These are phyloP conservation scores for Xerocomellus chrysenteron DNA, from an alignment of 768 basidiomycete species.

Conservation along the genomic window DNA sequence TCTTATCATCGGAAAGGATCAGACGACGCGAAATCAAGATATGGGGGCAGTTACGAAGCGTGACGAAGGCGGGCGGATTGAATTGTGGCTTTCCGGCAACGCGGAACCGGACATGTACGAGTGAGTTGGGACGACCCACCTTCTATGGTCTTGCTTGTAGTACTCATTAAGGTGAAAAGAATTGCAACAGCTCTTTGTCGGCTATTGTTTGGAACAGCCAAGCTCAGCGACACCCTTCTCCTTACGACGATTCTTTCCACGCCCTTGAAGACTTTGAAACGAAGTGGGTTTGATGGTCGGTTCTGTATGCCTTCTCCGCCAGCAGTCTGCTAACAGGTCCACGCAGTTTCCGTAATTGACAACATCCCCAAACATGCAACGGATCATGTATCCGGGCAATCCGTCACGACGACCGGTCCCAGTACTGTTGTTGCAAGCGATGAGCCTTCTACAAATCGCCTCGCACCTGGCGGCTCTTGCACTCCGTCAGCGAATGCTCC, in stretches of 20 bases:
- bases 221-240: constrained; percentile 67
- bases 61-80: constrained; percentile 51
- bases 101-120: constrained; percentile 84
- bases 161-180: constrained; percentile 36
- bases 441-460: background rate
- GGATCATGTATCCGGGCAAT: background rate
- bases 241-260: constrained; percentile 73
- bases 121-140: constrained; percentile 44
- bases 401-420: background rate
- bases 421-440: constrained; percentile 48
- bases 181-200: constrained; percentile 80
- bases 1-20: constrained; percentile 49
- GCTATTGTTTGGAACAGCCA: constrained; percentile 68
- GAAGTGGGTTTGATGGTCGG: background rate
- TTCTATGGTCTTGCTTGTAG: background rate
- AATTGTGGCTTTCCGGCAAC: constrained; percentile 70
- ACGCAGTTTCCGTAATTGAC: constrained; percentile 49
- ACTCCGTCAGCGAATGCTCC: background rate
- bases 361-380: constrained; percentile 28
- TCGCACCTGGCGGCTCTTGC: background rate
- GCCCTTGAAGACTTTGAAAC: constrained; percentile 45
- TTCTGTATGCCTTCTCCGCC: background rate
- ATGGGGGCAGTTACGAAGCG: constrained; percentile 64
- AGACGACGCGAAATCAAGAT: constrained; percentile 53
- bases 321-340: background rate